Base-by-base conservation (phyloP, 2,329 filamentous ascomycete genomes). In the Scedosporium minutisporum region DNA sequence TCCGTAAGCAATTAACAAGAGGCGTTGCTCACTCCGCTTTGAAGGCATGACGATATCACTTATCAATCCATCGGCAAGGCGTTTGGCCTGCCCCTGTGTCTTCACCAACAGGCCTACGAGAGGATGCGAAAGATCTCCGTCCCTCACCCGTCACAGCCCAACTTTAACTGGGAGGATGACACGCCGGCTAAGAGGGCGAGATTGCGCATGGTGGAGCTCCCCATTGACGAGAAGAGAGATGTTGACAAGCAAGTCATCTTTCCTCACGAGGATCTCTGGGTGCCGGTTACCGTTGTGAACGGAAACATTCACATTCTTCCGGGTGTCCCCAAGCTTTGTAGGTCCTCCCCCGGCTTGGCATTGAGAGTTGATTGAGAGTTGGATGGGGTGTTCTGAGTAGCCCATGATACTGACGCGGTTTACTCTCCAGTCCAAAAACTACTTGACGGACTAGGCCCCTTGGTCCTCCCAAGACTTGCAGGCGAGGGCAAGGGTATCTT, bases 21-120 rank as follows among this genome's bases (percentile, higher is more conserved):
- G 51, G 12, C 51, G 6, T 12, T 33, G 9, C n/a, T 33, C 58
- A 48, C 16, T 18, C n/a, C 18, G 25, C 3, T 25, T 33, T 38
- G 10, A 38, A 96, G 91, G 63, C 93, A 97, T 78, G 95, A 99
- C 75, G 95, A 99, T 72, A 97, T 97, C 68, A 97, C 95, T 27
- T 99, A 99, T 77, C 82, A 90, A 71, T 93, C 91, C 46, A 96
- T 99, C 72, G 93, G 91, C 66, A 92, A 91, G 72, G 95, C 93
- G 6, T 97, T 97, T 73, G 77, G 80, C 53, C 80, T 97, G 6
- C 84, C 87, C 14, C 79, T 97, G 18, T 83, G 87, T 67, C 82
- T 96, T 29, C 91, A 97, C 78, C 77, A 90, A 53, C 84, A 85
- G 63, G 87, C 93, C 0, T 89, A 88, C 68, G 82, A 85, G 66